Evolutionary conservation across 2,329 filamentous ascomycete genomes (phyloP).

Genomic region (Epichloe coenophiala): DNA sequence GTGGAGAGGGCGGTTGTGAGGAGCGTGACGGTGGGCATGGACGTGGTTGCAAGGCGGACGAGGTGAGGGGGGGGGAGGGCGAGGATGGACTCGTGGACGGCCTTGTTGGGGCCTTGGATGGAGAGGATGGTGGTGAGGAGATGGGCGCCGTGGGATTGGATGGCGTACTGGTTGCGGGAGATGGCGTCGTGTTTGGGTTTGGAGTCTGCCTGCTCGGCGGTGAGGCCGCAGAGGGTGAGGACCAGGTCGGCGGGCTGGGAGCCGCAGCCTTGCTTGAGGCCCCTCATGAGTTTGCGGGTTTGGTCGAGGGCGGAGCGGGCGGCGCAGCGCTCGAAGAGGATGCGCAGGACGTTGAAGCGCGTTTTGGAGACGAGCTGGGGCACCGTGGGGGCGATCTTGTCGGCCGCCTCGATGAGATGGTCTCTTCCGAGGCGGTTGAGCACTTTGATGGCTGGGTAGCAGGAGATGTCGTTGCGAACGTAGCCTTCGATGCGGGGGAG

Average conservation of each 20-base stretch:
- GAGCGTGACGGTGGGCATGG: conserved; percentile 34
- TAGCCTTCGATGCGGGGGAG: conserved; percentile 66
- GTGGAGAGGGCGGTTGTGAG: conserved; percentile 36
- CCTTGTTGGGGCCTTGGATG: conserved; percentile 55
- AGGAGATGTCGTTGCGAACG: conserved; percentile 79
- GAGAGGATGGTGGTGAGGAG: conserved; percentile 68
- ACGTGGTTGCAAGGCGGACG: conserved; percentile 48
- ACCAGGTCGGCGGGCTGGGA: conserved; percentile 33
- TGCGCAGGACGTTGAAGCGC: conserved; percentile 66
- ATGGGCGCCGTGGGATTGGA: conserved; percentile 60
- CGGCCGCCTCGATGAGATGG: conserved; percentile 61
- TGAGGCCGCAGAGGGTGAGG: conserved; percentile 35
- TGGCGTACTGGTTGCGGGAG: conserved; percentile 41
- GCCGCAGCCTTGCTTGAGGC: conserved; percentile 34
- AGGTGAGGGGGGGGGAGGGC: conserved; percentile 43
- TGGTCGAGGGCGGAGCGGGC: conserved; percentile 48
- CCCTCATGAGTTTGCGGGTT: conserved; percentile 32
- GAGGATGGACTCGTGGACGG: conserved; percentile 61
- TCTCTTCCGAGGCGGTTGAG: conserved; percentile 77
- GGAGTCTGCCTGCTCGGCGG: conserved; percentile 4
- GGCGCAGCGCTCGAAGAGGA: conserved; percentile 69
- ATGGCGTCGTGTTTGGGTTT: conserved; percentile 15
- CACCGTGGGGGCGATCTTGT: conserved; percentile 60
- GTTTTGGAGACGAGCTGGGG: conserved; percentile 59
- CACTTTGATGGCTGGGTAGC: conserved; percentile 72